A percentile compares a stretch with the other conserved stretches of the same genome.
Conservation (phyloP, 2,329 filamentous ascomycete species). For the Arthrocladium fulminans region DNA sequence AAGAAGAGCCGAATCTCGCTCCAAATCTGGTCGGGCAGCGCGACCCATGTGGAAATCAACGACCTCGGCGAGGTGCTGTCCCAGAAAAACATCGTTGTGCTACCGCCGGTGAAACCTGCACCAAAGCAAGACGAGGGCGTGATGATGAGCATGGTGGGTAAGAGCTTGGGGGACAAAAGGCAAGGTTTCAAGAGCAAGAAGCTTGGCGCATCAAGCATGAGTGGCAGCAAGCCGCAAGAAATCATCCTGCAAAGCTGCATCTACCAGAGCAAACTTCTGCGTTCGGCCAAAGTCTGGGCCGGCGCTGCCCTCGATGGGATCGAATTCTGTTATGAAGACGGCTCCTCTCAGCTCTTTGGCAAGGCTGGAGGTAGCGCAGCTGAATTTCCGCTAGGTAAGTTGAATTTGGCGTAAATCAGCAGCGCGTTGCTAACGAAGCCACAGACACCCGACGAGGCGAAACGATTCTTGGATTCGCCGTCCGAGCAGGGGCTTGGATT, state of each 20-base stretch:
- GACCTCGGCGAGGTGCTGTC: constrained; percentile 64
- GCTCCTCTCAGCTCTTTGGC: constrained; percentile 75
- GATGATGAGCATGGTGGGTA: constrained; percentile 21
- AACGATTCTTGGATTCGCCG: constrained; percentile 74
- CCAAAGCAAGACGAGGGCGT: constrained; percentile 22
- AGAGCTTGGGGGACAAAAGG: constrained; percentile 34
- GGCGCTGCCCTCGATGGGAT: constrained; percentile 71
- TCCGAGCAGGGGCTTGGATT: constrained; percentile 73
- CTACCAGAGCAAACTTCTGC: constrained; percentile 63
- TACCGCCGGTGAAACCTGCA: constrained; percentile 51
- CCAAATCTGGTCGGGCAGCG: constrained; percentile 65
- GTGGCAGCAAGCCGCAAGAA: constrained; percentile 61
- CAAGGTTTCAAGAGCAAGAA: constrained; percentile 66
- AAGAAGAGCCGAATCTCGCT: constrained; percentile 62
- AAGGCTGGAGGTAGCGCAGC: constrained; percentile 63
- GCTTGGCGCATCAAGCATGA: constrained; percentile 62
- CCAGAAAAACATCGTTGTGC: constrained; percentile 63
- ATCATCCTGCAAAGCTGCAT: constrained; percentile 63
- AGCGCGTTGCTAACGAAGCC: constrained; percentile 12
- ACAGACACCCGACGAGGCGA: constrained; percentile 76
- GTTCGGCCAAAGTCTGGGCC: constrained; percentile 66
- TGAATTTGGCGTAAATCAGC: constrained; percentile 4
- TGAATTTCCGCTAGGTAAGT: constrained; percentile 67
- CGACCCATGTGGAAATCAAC: constrained; percentile 65
- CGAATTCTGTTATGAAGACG: constrained; percentile 89